phyloP scores from a whole-genome alignment of 129 eudicot species.

The Centrapalus pauciflorus region DNA sequence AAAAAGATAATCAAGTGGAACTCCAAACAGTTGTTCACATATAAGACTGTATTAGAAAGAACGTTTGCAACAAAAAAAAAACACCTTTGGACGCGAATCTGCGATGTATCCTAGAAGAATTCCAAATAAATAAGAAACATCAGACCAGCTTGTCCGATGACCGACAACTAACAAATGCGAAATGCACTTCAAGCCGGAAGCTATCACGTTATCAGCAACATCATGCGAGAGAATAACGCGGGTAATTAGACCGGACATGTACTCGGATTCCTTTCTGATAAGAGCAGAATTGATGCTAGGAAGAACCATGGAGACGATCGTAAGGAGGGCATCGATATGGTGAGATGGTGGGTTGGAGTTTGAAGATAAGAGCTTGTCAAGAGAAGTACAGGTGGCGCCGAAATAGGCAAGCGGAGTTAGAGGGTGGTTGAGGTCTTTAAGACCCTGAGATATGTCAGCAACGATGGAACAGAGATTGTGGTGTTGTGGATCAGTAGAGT shows the following conservation, averaged over 20 bases:
- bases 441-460: constrained; percentile 66
- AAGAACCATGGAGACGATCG: constrained; percentile 49
- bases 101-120: constrained; percentile 41
- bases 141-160: constrained; percentile 47
- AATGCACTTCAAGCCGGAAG: constrained; percentile 50
- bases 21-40: background rate
- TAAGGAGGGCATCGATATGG: constrained; percentile 44
- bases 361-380: constrained; percentile 42
- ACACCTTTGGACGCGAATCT: constrained; percentile 63
- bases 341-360: constrained; percentile 39
- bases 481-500: constrained; percentile 50
- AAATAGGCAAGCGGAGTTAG: constrained; percentile 71
- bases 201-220: constrained; percentile 22
- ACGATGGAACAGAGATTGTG: constrained; percentile 63
- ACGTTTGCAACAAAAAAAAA: background rate
- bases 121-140: constrained; percentile 50
- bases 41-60: background rate
- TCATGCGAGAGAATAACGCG: constrained; percentile 25
- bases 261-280: constrained; percentile 39
- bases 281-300: constrained; percentile 29
- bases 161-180: constrained; percentile 39
- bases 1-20: background rate
- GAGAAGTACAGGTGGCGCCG: constrained; percentile 72
- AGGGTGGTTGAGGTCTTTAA: constrained; percentile 56
- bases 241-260: constrained; percentile 42